Conservation (phyloP, 345 rosid genomes). For the Zanthoxylum bungeanum region DNA sequence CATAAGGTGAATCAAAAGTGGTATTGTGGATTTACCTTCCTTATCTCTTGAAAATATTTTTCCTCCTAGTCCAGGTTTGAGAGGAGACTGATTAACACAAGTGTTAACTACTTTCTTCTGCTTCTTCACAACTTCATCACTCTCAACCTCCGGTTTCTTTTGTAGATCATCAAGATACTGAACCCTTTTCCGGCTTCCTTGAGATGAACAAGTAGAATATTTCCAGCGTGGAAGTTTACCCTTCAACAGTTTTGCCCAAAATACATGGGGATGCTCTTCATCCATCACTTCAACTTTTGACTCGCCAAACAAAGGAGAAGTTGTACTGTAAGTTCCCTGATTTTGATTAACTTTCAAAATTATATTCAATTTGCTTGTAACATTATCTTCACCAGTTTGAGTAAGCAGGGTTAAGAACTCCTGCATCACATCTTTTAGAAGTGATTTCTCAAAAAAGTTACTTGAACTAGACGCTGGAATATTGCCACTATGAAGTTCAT, state of each 20-base stretch:
- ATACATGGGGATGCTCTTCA: conserved; percentile 54
- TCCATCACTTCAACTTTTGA: conserved; percentile 36
- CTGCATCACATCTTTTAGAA: conserved; percentile 36
- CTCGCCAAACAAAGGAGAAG: conserved; percentile 65
- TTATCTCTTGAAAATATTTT: conserved; percentile 23
- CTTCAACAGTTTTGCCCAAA: conserved; percentile 70
- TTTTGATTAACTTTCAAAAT: conserved; percentile 57
- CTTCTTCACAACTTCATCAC: conserved; percentile 45
- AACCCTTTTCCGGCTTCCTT: conserved; percentile 66
- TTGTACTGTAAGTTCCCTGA: conserved; percentile 46
- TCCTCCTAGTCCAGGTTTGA: conserved; percentile 26
- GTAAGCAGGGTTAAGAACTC: conserved; percentile 54
- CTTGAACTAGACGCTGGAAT: conserved; percentile 24
- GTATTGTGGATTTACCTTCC: conserved; percentile 41
- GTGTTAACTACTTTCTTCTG: conserved; percentile 42
- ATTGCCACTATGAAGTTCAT: conserved; percentile 49
- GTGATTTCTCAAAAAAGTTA: conserved; percentile 29
- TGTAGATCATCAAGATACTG: conserved; percentile 29
- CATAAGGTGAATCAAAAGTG: conserved; percentile 7
- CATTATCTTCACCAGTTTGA: conserved; percentile 34
- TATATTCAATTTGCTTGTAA: conserved; percentile 31
- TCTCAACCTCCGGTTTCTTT: conserved; percentile 26
- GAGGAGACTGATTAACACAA: conserved; percentile 25
- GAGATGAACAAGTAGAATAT: conserved; percentile 48
- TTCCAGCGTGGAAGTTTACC: conserved; percentile 71